Conservation (phyloP, 805 yeast genomes). For the Lachancea sp. region DNA sequence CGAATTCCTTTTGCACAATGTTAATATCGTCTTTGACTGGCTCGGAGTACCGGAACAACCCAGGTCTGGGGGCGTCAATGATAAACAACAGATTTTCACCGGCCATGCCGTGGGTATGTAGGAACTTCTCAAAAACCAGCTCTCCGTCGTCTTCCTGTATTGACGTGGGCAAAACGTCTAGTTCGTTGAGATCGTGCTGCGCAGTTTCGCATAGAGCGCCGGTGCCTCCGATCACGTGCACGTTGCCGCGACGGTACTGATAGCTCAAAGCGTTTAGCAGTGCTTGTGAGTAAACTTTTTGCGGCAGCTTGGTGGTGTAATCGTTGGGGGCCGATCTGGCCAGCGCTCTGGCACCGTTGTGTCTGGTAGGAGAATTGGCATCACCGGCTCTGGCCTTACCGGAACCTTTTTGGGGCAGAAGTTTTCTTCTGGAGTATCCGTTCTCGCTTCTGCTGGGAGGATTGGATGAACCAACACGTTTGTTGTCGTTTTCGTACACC, state of each 20-base stretch:
- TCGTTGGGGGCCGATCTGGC: conserved; percentile 90
- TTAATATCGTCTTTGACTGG: conserved; percentile 48
- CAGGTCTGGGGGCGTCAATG: conserved; percentile 51
- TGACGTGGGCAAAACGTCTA: conserved; percentile 31
- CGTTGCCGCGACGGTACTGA: conserved; percentile 67
- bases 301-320: conserved; percentile 70
- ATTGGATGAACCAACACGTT: conserved; percentile 82
- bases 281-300: conserved; percentile 67
- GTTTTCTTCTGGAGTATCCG: conserved; percentile 76
- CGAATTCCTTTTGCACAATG: conserved; percentile 66
- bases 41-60: conserved; percentile 55
- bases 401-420: conserved; percentile 85
- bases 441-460: conserved; percentile 84
- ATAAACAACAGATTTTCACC: conserved; percentile 56
- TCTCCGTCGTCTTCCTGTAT: conserved; percentile 37
- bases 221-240: conserved; percentile 62
- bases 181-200: conserved; percentile 20
- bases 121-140: conserved; percentile 40
- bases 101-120: conserved; percentile 43
- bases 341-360: conserved; percentile 82
- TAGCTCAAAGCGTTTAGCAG: conserved; percentile 76
- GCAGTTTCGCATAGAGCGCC: conserved; percentile 16
- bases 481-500: conserved; percentile 80
- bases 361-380: conserved; percentile 87
- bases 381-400: conserved; percentile 97